Percentiles rank a stretch among this genome's conserved stretches.
These are phyloP conservation scores for Tetratostichococcus sp. DNA, from an alignment of 139 green algal genomes.

Conservation along the genomic window DNA sequence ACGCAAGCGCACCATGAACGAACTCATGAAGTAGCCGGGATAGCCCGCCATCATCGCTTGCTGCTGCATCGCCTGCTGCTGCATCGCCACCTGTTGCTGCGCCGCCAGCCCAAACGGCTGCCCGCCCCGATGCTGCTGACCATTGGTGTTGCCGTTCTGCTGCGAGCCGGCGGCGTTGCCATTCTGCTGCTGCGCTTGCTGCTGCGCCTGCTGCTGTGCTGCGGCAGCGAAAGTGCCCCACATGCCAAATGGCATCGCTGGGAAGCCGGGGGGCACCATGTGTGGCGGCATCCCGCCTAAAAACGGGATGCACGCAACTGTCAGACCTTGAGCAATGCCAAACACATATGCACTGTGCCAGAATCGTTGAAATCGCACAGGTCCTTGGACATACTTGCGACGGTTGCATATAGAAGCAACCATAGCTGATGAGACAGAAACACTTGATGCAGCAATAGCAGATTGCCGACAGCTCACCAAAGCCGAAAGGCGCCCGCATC, in stretches of 20 bases:
- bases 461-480: no score
- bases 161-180: no score
- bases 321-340: no score
- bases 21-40: not conserved
- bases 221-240: not conserved
- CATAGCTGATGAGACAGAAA: no score
- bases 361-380: no score
- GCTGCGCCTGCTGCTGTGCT: not conserved
- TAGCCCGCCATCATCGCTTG: not conserved
- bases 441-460: no score
- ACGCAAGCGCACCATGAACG: not conserved
- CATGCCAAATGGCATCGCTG: not conserved
- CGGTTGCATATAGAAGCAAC: no score
- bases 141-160: not conserved
- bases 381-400: no score
- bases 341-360: no score
- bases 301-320: no score
- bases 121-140: not conserved
- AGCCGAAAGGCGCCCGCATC: not conserved
- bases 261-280: not conserved
- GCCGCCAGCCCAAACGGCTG: not conserved
- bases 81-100: no score
- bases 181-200: not conserved
- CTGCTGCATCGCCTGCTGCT: not conserved
- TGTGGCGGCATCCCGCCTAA: not conserved